These are phyloP conservation scores for Fusarium sp. DNA, from an alignment of 2,329 filamentous ascomycete genomes.

Conservation along the genomic window DNA sequence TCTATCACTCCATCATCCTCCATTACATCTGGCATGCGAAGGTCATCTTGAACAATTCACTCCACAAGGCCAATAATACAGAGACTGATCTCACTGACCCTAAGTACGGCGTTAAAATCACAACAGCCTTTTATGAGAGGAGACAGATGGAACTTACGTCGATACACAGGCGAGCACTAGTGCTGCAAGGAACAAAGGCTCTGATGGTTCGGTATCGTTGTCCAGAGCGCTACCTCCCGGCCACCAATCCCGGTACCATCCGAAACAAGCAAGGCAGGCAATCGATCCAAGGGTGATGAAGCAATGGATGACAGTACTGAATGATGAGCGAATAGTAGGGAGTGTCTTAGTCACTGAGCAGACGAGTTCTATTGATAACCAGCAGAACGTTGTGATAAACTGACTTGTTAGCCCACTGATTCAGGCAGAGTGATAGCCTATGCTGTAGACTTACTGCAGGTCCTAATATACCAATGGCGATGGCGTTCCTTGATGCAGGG, in stretches of 20 bases:
- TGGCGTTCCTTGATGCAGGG: not conserved
- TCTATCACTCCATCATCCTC: not conserved
- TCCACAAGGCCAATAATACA: not conserved
- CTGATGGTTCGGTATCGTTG: not conserved
- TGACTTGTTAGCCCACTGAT: accelerated
- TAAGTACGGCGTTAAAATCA: accelerated
- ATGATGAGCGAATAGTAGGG: not conserved
- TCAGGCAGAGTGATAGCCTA: no score
- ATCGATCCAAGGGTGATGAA: not conserved
- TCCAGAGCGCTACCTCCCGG: not conserved
- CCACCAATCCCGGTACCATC: not conserved
- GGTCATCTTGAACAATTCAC: not conserved
- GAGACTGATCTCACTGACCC: not conserved
- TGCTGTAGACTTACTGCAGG: not conserved
- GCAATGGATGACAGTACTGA: not conserved
- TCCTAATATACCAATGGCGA: not conserved
- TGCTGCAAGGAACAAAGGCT: not conserved
- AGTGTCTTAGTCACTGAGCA: not conserved
- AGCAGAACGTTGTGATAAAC: not conserved
- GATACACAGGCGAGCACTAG: not conserved
- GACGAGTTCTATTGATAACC: not conserved
- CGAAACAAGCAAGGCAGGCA: not conserved
- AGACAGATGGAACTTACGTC: not conserved
- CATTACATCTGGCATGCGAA: not conserved
- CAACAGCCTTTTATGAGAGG: accelerated